Conservation (phyloP, 306 rosid species). For the Lathyrus tuberosus region DNA sequence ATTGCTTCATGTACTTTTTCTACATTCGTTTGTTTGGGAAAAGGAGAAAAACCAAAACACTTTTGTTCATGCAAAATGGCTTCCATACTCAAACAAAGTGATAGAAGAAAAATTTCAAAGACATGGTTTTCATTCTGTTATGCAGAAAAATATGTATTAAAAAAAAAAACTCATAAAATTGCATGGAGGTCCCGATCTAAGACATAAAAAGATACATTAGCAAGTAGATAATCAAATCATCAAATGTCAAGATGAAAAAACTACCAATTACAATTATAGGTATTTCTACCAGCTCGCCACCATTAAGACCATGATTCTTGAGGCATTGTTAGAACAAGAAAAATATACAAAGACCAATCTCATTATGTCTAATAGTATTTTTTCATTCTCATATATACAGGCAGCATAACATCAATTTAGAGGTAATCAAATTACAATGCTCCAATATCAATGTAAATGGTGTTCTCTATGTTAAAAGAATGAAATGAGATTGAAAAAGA, state of each 20-base stretch:
- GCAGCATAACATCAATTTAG: background rate
- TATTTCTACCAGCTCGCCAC: conserved; percentile 2
- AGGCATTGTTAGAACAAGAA: conserved; percentile 23
- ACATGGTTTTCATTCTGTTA: background rate
- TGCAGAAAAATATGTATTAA: background rate
- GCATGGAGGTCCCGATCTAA: too few species aligned
- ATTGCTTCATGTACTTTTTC: background rate
- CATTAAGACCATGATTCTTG: background rate
- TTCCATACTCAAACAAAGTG: background rate
- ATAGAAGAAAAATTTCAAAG: background rate
- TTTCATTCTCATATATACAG: background rate
- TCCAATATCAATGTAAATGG: background rate
- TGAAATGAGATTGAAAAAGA: background rate
- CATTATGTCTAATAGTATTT: background rate
- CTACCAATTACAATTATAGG: conserved; percentile 10
- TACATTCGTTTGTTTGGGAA: background rate
- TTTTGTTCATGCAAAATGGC: too few species aligned
- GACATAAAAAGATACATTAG: background rate
- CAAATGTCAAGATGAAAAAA: conserved; percentile 12
- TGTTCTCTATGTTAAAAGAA: background rate
- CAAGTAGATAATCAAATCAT: conserved; percentile 6
- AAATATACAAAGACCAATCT: conserved; percentile 20
- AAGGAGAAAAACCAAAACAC: background rate
- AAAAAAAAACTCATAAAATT: background rate
- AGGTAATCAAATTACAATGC: conserved; percentile 12